A percentile compares a stretch with the other conserved stretches of the same genome.
Evolutionary conservation across 2,329 filamentous ascomycete genomes (phyloP).

Genomic region (Raffaelea albimanens): DNA sequence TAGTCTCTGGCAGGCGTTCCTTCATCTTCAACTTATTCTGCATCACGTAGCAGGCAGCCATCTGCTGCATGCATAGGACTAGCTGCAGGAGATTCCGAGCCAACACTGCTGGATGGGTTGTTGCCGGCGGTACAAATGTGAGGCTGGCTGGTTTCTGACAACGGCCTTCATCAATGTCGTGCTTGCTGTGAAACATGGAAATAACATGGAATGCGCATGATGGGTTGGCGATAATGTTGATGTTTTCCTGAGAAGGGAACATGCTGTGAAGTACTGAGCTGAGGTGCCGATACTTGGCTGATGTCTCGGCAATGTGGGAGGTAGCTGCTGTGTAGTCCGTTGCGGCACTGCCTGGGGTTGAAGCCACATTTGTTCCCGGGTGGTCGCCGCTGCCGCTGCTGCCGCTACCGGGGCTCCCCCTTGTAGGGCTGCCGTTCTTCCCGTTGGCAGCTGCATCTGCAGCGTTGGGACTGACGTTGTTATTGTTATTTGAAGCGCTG

Average conservation of each 20-base stretch:
- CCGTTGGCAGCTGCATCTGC: not conserved
- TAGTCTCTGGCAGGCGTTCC: constrained; percentile 16
- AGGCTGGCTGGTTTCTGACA: constrained; percentile 15
- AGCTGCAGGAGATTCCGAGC: constrained; percentile 38
- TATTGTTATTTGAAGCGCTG: not conserved
- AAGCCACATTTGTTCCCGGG: not conserved
- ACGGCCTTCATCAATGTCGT: constrained; percentile 21
- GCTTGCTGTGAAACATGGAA: constrained; percentile 20
- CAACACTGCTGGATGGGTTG: constrained; percentile 36
- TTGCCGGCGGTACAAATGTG: constrained; percentile 20
- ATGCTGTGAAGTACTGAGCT: constrained; percentile 20
- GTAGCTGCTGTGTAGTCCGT: not conserved
- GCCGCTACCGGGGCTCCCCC: constrained; percentile 8
- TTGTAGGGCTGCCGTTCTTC: not conserved
- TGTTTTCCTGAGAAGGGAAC: constrained; percentile 25
- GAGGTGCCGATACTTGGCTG: constrained; percentile 16
- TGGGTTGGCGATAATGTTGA: constrained; percentile 20
- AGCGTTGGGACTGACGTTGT: too few relatives aligned
- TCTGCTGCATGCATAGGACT: constrained; percentile 34
- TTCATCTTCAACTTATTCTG: constrained; percentile 17
- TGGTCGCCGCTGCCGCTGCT: not conserved
- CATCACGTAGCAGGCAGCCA: constrained; percentile 23
- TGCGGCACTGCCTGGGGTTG: not conserved
- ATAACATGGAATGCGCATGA: constrained; percentile 19
- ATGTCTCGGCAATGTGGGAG: too few relatives aligned